Base-by-base conservation (phyloP, 2,329 filamentous ascomycete genomes). In the Microdochium nivale region DNA sequence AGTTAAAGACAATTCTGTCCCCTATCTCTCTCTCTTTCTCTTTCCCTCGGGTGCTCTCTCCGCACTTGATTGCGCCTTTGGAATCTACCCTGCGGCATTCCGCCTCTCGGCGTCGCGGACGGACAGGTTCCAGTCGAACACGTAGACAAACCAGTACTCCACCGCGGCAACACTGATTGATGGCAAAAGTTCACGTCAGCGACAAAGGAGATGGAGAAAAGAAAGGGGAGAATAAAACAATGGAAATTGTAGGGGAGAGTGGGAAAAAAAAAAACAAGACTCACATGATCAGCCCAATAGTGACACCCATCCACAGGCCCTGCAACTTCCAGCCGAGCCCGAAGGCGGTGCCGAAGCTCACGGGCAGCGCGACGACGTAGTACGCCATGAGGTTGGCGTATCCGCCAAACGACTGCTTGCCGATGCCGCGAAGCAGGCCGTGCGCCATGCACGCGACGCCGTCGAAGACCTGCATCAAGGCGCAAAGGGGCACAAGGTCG, bases 391-490 rank as follows among this genome's bases (percentile, higher is more conserved):
- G 70, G 62, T 94, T 95, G 8, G 91, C 84, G 60, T 92, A 96
- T 0, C 92, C 91, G 13, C 92, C 92, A 52, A 97, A 84, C 56
- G 90, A 84, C 68, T 97, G 92, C 53, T 88, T 82, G 2, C 94
- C 94, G 16, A 97, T 80, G 13, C 92, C 92, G 43, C 94, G 80
- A 25, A 97, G 77, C 37, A 96, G 77, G 25, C 91, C 92, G 62
- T 94, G 91, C 52, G 88, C 90, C 37, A 86, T 86, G 2, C 87
- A 81, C 0, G 88, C 83, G 19, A 95, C 67, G 1, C 87, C 84
- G 67, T 99, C 92, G 60, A 95, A 91, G 24, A 96, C 78, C 66
- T 97, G 91, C 76, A 96, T 95, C 1, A 89, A 79, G 0, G 91
- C 90, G 54, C 88, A 89, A 2, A 96, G 71, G 0, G 90, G 91